Conservation (phyloP, 768 basidiomycete genomes). For the Boletus pseudo-olivaceus region DNA sequence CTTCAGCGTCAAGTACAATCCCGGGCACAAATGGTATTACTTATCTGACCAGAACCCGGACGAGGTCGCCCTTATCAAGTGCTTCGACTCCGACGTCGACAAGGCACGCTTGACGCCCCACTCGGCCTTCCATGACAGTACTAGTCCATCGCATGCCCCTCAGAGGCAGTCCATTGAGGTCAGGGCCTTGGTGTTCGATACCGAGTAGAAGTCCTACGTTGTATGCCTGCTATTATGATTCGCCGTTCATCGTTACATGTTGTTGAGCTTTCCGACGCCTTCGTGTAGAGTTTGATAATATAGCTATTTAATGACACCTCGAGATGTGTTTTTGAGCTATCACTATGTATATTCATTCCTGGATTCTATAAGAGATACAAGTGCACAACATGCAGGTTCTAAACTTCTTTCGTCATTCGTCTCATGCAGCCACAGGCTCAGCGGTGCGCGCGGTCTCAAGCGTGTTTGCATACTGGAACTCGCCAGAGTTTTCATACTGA, state of each 20-base stretch:
- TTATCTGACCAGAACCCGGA: constrained; percentile 38
- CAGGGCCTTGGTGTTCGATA: constrained; percentile 41
- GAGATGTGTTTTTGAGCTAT: not conserved
- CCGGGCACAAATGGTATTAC: constrained; percentile 39
- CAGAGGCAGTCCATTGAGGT: constrained; percentile 44
- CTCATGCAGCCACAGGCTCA: constrained; percentile 17
- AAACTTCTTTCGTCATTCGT: not conserved
- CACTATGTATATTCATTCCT: not conserved
- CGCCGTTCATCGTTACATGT: not conserved
- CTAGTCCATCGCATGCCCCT: constrained; percentile 34
- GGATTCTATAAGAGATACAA: not conserved
- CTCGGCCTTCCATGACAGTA: constrained; percentile 38
- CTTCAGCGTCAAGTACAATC: constrained; percentile 35
- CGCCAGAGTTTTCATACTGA: constrained; percentile 76
- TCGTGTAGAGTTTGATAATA: not conserved
- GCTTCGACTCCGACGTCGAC: constrained; percentile 41
- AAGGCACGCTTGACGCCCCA: constrained; percentile 42
- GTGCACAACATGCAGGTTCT: not conserved
- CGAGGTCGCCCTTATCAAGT: constrained; percentile 44
- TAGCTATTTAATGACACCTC: not conserved
- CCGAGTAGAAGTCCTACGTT: constrained; percentile 23
- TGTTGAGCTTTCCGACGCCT: not conserved
- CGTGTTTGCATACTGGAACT: constrained; percentile 75
- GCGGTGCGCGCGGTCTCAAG: constrained; percentile 26
- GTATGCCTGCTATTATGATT: not conserved